Conservation (phyloP, 768 basidiomycete species). For the Hysterangium stoloniferum region DNA sequence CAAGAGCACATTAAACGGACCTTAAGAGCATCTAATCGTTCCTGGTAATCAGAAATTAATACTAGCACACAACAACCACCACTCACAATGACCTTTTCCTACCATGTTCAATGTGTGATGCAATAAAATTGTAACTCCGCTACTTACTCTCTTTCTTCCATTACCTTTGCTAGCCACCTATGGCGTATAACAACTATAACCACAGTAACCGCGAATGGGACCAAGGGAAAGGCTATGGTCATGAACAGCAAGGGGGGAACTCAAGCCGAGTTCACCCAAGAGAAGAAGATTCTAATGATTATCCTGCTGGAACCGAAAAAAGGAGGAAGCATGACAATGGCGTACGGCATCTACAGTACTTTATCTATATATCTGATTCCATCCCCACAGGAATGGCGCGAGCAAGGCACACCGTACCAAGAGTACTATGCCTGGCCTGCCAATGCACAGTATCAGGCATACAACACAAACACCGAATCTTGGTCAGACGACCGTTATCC, state of each 20-base stretch:
- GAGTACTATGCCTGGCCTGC: constrained; percentile 30
- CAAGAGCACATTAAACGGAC: constrained; percentile 26
- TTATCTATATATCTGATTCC: neutral
- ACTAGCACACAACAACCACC: constrained; percentile 12
- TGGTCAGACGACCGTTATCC: constrained; percentile 43
- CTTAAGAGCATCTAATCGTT: constrained; percentile 41
- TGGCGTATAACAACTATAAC: constrained; percentile 50
- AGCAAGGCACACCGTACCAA: constrained; percentile 34
- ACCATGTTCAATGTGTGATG: constrained; percentile 36
- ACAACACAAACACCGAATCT: constrained; percentile 21
- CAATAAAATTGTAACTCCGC: constrained; percentile 5
- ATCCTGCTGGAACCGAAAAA: constrained; percentile 55
- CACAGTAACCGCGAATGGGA: constrained; percentile 64
- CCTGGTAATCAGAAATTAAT: constrained; percentile 15
- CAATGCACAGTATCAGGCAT: constrained; percentile 21
- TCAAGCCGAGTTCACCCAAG: constrained; percentile 41
- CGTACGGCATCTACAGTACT: constrained; percentile 33
- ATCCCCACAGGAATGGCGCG: constrained; percentile 10
- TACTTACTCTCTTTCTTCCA: constrained; percentile 14
- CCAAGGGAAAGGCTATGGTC: constrained; percentile 54
- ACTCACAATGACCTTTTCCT: constrained; percentile 49
- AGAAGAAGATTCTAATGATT: constrained; percentile 50
- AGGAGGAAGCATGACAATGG: constrained; percentile 74
- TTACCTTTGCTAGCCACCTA: constrained; percentile 21
- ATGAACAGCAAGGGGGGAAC: constrained; percentile 29